phyloP scores from a whole-genome alignment of 805 yeast species.

The Brettanomyces anomalus region DNA sequence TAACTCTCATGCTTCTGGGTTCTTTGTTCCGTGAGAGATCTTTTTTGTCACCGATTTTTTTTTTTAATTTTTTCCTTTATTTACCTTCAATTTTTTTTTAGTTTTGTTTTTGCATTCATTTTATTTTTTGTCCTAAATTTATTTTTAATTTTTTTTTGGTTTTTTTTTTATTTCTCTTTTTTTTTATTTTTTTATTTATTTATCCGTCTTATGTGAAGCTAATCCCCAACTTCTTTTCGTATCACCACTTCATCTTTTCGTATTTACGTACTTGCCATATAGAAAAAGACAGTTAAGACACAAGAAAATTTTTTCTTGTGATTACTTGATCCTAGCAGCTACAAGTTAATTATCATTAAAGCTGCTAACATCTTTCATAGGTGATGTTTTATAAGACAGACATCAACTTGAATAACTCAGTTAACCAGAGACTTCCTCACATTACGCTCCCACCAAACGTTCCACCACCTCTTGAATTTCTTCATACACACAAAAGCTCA shows the following conservation, averaged over 20 bases:
- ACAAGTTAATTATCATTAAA: neutral
- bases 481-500: neutral
- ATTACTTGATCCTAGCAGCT: too few species aligned
- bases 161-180: too few species aligned
- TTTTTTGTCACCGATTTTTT: neutral
- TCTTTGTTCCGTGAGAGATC: too few species aligned
- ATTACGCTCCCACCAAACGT: slow-evolving; percentile 1
- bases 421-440: slow-evolving; percentile 1
- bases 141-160: too few species aligned
- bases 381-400: slow-evolving; percentile 1
- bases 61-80: neutral
- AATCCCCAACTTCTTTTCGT: neutral
- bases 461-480: slow-evolving; percentile 1
- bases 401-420: neutral
- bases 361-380: neutral
- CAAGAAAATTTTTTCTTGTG: too few species aligned
- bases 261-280: too few species aligned
- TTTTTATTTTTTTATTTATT: neutral
- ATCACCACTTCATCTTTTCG: neutral
- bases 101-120: neutral
- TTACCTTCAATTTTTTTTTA: neutral
- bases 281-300: too few species aligned
- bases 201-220: neutral
- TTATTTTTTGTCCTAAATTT: neutral
- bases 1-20: too few species aligned